Percentiles rank a stretch among this genome's conserved stretches.
phyloP scores from a whole-genome alignment of 345 rosid genomes.

The Eucalyptus camaldulensis region DNA sequence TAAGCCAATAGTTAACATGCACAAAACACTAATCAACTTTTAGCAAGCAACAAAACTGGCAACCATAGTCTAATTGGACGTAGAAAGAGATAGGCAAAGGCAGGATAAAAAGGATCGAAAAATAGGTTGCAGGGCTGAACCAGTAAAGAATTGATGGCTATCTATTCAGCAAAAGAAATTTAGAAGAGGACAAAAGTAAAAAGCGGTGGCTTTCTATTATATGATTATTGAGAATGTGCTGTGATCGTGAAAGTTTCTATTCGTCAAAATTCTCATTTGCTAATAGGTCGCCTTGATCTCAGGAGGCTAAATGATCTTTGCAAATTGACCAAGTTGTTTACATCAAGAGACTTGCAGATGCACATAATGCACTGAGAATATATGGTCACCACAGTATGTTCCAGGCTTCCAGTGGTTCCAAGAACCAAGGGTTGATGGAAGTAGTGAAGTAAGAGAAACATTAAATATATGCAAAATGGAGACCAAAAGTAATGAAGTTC shows the following conservation, averaged over 20 bases:
- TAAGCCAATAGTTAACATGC: not conserved
- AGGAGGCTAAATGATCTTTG: not conserved
- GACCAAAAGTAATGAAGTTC: not conserved
- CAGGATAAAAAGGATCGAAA: not conserved
- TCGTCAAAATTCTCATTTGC: not conserved
- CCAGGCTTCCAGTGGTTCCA: not conserved
- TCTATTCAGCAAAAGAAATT: not conserved
- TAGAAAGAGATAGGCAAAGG: not conserved
- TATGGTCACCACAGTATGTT: not conserved
- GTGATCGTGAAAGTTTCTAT: not conserved
- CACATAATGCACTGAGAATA: not conserved
- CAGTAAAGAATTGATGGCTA: not conserved
- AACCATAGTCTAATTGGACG: not conserved
- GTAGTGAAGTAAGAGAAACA: not conserved
- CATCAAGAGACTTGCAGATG: not conserved
- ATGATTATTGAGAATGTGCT: not conserved
- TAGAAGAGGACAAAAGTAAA: not conserved
- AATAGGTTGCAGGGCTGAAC: not conserved
- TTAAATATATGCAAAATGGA: not conserved
- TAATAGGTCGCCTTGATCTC: not conserved
- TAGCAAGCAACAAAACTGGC: not conserved
- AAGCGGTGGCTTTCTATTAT: not conserved
- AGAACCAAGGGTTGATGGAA: not conserved
- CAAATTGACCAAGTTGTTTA: not conserved
- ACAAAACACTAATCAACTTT: not conserved